A percentile compares a stretch with the other conserved stretches of the same genome.
Conservation (phyloP, 164 flowering plant species). For the Magnolia kwangsiensis region DNA sequence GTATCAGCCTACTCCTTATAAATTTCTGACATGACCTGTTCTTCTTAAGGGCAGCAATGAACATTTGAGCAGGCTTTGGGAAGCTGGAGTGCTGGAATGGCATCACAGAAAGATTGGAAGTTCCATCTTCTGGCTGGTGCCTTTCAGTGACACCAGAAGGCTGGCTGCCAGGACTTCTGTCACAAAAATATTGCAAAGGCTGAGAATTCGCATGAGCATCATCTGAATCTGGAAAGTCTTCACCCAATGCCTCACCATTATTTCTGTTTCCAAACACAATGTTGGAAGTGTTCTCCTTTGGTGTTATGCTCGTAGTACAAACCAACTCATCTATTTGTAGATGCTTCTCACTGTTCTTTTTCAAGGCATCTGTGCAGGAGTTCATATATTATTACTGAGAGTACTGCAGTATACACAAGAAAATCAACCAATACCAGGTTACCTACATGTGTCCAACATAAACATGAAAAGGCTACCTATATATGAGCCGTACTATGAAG, state of each 20-base stretch:
- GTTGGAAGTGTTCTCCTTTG: constrained; percentile 35
- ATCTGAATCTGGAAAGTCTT: constrained; percentile 41
- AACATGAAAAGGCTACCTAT: background rate
- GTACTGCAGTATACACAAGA: background rate
- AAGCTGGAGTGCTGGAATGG: constrained; percentile 37
- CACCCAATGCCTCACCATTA: constrained; percentile 21
- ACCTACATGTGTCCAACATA: background rate
- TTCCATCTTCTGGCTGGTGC: constrained; percentile 24
- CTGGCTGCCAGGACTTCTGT: constrained; percentile 13
- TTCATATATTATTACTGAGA: background rate
- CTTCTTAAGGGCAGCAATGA: constrained; percentile 83
- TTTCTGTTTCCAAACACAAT: constrained; percentile 25
- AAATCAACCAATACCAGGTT: background rate
- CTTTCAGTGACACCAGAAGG: constrained; percentile 27
- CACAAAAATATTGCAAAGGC: constrained; percentile 15
- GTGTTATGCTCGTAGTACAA: constrained; percentile 26
- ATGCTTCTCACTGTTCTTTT: constrained; percentile 15
- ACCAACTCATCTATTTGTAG: constrained; percentile 24
- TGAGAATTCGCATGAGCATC: constrained; percentile 18
- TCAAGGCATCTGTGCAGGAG: constrained; percentile 26
- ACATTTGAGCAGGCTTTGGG: constrained; percentile 50
- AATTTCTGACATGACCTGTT: constrained; percentile 77
- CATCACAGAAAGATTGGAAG: constrained; percentile 15
- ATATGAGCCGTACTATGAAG: background rate
- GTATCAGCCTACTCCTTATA: constrained; percentile 57